phyloP scores from a whole-genome alignment of 148 eudicot species.

The Vaccinium corymbosum region DNA sequence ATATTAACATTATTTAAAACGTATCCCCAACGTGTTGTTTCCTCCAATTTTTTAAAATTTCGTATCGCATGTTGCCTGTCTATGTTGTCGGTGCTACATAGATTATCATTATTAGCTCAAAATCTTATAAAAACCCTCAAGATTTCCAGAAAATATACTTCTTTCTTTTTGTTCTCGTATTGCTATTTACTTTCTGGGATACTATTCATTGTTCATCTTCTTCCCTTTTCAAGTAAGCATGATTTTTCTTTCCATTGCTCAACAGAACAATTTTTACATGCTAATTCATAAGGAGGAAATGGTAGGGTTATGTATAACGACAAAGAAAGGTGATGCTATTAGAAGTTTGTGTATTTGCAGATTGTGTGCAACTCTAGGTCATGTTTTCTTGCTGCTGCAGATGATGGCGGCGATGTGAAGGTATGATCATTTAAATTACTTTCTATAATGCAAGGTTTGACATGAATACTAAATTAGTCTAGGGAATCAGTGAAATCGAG shows the following conservation, averaged over 20 bases:
- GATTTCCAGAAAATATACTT: not conserved
- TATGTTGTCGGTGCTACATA: too few relatives aligned
- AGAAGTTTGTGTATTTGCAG: slow-evolving; percentile 35
- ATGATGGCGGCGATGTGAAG: slow-evolving; percentile 95
- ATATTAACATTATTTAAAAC: too few relatives aligned
- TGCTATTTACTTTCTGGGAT: not conserved
- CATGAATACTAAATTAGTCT: not conserved
- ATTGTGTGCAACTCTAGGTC: slow-evolving; percentile 79
- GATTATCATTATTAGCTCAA: not conserved
- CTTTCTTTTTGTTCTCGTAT: not conserved
- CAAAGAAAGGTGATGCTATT: not conserved
- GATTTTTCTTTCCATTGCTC: not conserved
- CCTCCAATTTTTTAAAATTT: too few relatives aligned
- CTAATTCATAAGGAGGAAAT: not conserved
- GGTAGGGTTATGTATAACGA: not conserved
- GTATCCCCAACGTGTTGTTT: too few relatives aligned
- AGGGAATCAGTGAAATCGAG: not conserved
- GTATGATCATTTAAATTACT: slow-evolving; percentile 29
- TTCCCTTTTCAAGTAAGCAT: not conserved
- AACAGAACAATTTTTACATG: not conserved
- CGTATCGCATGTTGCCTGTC: too few relatives aligned
- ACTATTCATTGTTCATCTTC: not conserved
- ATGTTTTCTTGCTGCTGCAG: slow-evolving; percentile 89
- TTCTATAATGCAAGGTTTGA: not conserved
- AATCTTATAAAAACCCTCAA: not conserved